Conservation (phyloP, 306 rosid species). For the Sphenostylis stenocarpa region DNA sequence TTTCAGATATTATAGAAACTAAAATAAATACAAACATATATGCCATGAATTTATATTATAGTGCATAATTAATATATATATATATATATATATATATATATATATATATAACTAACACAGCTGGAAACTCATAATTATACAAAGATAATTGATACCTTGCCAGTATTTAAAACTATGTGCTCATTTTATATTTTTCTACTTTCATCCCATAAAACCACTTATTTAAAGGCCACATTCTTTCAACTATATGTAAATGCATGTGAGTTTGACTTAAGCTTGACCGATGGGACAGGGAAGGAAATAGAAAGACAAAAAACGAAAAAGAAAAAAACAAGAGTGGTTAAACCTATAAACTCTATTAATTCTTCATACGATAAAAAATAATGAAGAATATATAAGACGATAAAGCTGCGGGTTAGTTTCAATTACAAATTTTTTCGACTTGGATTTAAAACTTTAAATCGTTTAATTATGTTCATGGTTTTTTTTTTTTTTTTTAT, state of each 20-base stretch:
- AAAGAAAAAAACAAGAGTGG: constrained; percentile 27
- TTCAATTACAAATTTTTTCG: not conserved
- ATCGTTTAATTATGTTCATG: not conserved
- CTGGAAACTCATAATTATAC: too few species aligned
- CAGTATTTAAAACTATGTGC: not conserved
- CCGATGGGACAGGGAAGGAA: constrained; percentile 39
- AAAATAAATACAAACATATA: too few species aligned
- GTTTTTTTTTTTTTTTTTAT: too few species aligned
- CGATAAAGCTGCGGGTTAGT: too few species aligned
- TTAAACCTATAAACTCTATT: constrained; percentile 29
- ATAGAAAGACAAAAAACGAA: not conserved
- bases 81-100: too few species aligned
- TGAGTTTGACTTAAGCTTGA: constrained; percentile 42
- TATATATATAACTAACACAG: too few species aligned
- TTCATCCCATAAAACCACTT: not conserved
- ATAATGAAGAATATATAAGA: too few species aligned
- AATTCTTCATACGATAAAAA: not conserved
- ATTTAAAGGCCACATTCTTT: constrained; percentile 13
- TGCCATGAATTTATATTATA: too few species aligned
- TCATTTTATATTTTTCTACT: too few species aligned
- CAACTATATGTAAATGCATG: not conserved
- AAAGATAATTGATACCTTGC: not conserved
- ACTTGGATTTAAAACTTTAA: not conserved
- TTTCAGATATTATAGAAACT: too few species aligned
- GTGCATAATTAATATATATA: too few species aligned